Percentiles rank a stretch among this genome's conserved stretches.
phyloP scores from a whole-genome alignment of 2,329 filamentous ascomycete species.

The Aspergillus persii region DNA sequence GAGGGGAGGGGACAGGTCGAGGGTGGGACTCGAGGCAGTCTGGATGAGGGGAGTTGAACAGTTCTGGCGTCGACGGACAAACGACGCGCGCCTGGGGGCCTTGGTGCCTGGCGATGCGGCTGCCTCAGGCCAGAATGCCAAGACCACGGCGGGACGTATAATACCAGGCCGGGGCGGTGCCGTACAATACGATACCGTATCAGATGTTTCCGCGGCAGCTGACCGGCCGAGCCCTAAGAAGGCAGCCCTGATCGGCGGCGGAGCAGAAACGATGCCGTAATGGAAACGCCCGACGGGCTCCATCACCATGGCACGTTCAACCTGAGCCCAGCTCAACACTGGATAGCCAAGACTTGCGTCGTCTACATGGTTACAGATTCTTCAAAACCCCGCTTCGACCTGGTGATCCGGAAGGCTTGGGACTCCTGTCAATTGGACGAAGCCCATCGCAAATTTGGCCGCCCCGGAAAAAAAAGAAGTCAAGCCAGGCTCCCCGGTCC shows the following conservation, averaged over 20 bases:
- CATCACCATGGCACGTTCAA: slow-evolving; percentile 8
- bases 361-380: slow-evolving; percentile 7
- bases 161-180: not conserved
- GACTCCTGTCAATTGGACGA: not conserved
- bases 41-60: slow-evolving; percentile 8
- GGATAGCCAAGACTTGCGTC: slow-evolving; percentile 11
- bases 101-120: slow-evolving; percentile 17
- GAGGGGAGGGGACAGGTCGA: not conserved
- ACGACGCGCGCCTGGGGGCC: slow-evolving; percentile 15
- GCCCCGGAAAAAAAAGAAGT: not conserved
- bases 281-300: slow-evolving; percentile 16
- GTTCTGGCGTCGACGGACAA: slow-evolving; percentile 9
- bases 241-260: slow-evolving; percentile 9
- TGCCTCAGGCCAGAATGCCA: not conserved
- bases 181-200: not conserved
- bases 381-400: slow-evolving; percentile 14
- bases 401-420: not conserved
- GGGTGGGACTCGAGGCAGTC: slow-evolving; percentile 4
- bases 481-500: not conserved
- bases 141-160: not conserved
- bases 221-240: not conserved
- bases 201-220: not conserved
- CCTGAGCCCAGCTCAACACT: slow-evolving; percentile 4
- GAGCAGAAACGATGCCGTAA: slow-evolving; percentile 21
- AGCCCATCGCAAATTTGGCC: slow-evolving; percentile 7